These are phyloP conservation scores for Alopecurus myosuroides DNA, from an alignment of 176 grass and related monocot species.

Conservation along the genomic window DNA sequence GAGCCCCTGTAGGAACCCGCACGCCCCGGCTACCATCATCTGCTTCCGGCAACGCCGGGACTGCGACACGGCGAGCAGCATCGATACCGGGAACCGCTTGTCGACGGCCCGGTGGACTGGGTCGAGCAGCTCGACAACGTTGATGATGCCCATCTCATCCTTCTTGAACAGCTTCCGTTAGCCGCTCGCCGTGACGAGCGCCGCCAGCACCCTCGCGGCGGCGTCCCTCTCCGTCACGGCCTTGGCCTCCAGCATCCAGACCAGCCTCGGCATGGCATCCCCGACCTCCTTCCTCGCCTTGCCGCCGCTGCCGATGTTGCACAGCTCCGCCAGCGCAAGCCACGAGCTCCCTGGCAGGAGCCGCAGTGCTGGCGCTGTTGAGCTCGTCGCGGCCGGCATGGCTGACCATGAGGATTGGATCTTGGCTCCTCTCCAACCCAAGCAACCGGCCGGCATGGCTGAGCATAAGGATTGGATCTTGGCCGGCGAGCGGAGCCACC, in stretches of 20 bases:
- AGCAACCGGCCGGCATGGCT: no score
- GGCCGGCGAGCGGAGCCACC: no score
- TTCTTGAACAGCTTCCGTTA: constrained; percentile 56
- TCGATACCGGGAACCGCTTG: background rate
- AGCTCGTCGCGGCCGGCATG: constrained; percentile 25
- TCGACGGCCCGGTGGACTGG: background rate
- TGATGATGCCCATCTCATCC: constrained; percentile 64
- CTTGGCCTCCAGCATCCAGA: constrained; percentile 75
- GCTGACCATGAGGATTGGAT: no score
- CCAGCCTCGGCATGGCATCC: constrained; percentile 37
- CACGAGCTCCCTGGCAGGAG: no score
- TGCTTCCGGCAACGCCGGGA: no score
- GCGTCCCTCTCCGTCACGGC: constrained; percentile 38
- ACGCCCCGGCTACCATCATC: no score
- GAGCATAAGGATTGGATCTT: no score
- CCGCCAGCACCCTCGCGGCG: constrained; percentile 51
- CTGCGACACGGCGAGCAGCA: no score
- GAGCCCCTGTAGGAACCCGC: no score
- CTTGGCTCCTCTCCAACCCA: no score
- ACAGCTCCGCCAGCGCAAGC: constrained; percentile 54
- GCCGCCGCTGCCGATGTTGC: background rate
- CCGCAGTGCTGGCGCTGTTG: constrained; percentile 32
- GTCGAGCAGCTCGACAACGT: constrained; percentile 38
- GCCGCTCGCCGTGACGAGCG: constrained; percentile 19
- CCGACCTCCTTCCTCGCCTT: constrained; percentile 41